Evolutionary conservation across 805 yeast species (phyloP).

Genomic region (Candida krabiensis): DNA sequence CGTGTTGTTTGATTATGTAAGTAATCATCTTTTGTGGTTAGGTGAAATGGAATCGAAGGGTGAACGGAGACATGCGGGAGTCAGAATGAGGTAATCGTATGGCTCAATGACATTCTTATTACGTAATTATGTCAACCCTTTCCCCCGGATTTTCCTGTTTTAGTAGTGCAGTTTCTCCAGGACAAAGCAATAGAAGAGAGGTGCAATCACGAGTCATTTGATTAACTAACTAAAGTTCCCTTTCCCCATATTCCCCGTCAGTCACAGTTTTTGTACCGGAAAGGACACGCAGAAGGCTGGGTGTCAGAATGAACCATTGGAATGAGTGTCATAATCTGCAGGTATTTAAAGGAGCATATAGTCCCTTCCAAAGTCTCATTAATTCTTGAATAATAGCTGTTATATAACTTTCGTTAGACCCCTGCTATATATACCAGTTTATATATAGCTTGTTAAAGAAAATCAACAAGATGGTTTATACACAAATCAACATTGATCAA

Average conservation of each 20-base stretch:
- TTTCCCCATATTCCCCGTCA: slow-evolving; percentile 5
- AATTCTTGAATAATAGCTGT: too few species aligned
- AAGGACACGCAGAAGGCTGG: too few species aligned
- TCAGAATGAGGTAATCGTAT: neutral
- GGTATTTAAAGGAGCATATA: too few species aligned
- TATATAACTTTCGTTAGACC: too few species aligned
- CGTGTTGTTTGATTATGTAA: neutral
- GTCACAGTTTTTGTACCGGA: too few species aligned
- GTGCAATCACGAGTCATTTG: too few species aligned
- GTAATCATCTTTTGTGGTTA: neutral
- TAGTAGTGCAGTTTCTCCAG: slow-evolving; percentile 2
- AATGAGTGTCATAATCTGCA: too few species aligned
- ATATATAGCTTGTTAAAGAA: too few species aligned
- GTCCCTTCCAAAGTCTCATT: too few species aligned
- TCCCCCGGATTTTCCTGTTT: slow-evolving; percentile 21
- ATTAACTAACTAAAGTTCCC: slow-evolving; percentile 1
- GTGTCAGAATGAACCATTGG: too few species aligned
- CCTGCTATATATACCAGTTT: too few species aligned
- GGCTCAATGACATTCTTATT: neutral
- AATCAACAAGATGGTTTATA: slow-evolving; percentile 50
- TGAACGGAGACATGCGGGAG: neutral
- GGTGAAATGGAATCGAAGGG: slow-evolving; percentile 3
- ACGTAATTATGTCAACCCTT: slow-evolving; percentile 9
- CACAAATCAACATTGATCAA: slow-evolving; percentile 54
- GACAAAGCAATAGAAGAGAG: neutral